Base-by-base conservation (phyloP, 345 rosid genomes). In the Sisymbrium irio region DNA sequence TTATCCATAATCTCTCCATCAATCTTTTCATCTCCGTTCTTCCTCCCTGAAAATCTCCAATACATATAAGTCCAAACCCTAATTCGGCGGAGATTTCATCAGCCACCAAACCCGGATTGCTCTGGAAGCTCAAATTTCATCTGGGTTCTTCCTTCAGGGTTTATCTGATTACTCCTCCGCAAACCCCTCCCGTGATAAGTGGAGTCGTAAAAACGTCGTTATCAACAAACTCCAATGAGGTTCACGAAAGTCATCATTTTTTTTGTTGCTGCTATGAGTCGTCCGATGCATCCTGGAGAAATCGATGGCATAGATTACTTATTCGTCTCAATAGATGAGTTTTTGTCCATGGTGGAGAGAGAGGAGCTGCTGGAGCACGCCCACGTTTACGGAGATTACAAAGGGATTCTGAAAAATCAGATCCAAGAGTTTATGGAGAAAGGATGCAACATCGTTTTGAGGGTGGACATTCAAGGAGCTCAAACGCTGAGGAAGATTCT, bases 401-500 rank as follows among this genome's bases (percentile, higher is more conserved):
- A 93, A 69, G 98, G 98, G 45, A 83, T 93, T 20, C 98, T 97
- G 0, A 91, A 89, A 77, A 84, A 74, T 66, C 89, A 91, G 72
- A 93, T 93, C 41, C 83, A 86, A 39, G 94, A 91, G 14, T 83
- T 59, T 39, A 89, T 89, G 92, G 86, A 67, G 0, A 86, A 81
- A 77, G 93, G 96, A 45, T 67, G 57, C 18, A 96, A 93, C 70
- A 82, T 91, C 10, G 88, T 91, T 30, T 71, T 89, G 88, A 86
- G 97, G 75, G 98, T 93, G 5, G 98, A 90, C 49, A 86, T 93
- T 39, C 98, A 93, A 72, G 98, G 98, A 9, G 96, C 96, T 12
- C 67, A 79, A 72, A 90, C 96, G 0, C 59, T 90, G 69, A 78
- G 90, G 84, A 87, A 49, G 78, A 82, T 86, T 61, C 77, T 93